Conservation (phyloP, 805 yeast genomes). For the Grigorovia jiainica region DNA sequence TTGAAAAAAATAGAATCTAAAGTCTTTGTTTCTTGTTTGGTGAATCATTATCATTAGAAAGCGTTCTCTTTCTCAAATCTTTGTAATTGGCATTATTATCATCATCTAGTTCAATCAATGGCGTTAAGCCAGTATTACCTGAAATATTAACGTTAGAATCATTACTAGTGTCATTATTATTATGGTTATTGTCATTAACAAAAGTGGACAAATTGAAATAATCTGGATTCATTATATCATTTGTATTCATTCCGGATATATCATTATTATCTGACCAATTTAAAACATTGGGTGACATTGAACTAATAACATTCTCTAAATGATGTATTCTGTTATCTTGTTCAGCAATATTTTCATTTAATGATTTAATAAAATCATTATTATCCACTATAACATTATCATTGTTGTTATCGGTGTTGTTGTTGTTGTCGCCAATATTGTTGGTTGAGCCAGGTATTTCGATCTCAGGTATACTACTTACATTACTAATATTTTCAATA, state of each 20-base stretch:
- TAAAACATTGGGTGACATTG: conserved; percentile 3
- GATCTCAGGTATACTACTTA: not conserved
- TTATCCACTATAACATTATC: conserved; percentile 5
- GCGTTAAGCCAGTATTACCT: too few relatives aligned
- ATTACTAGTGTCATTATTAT: too few relatives aligned
- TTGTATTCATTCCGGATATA: not conserved
- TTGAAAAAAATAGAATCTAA: too few relatives aligned
- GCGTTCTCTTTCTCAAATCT: too few relatives aligned
- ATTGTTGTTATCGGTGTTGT: not conserved
- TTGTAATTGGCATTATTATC: too few relatives aligned
- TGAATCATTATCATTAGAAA: too few relatives aligned
- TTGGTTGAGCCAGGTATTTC: not conserved
- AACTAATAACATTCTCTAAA: conserved; percentile 22
- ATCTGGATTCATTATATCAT: not conserved
- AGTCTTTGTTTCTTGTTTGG: too few relatives aligned
- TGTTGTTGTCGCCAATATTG: too few relatives aligned
- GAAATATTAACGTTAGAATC: too few relatives aligned
- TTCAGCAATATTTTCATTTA: conserved; percentile 23
- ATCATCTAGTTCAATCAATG: too few relatives aligned
- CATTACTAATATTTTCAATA: not conserved
- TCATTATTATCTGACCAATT: not conserved
- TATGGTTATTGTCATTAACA: too few relatives aligned
- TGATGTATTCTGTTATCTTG: conserved; percentile 27
- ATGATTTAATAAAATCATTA: conserved; percentile 9
- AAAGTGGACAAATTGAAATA: not conserved